Base-by-base conservation (phyloP, 192 early-diverging fungal species). In the Rhizophagus prolifer region DNA sequence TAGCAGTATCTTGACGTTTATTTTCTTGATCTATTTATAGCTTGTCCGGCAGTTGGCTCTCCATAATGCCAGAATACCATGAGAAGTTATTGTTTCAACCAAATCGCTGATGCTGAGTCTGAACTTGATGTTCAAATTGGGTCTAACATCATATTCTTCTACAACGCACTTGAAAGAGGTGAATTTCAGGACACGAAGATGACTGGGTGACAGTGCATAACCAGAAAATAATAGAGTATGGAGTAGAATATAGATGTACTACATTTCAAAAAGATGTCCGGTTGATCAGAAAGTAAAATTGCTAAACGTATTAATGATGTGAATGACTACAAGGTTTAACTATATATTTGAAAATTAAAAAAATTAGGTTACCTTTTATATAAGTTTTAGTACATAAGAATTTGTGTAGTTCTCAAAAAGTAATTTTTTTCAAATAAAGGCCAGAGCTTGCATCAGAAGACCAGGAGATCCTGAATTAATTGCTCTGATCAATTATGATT, bases 141-240 rank as follows among this genome's bases (percentile, higher is more conserved):
- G 58, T 21, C 36, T 21, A 60, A 72, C 30, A 19, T 58, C 13
- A 19, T 72, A 72, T 72, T 72, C 31, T 72, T 71, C 26, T 58
- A 72, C 54, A 58, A 72, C 38, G 47, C 25, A 59, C 70, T 72
- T 13, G 50, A 72, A 8, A 58, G 54, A 8, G 46, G 25, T 1
- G 1, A 54, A 58, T 71, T 4, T 36, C 2, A 47, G 50, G 2
- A 30, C 70, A 71, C 38, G 25, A 71, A 71, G 30, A 71, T 26
- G 2, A 36, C 5, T 36, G 6, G 34, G 34, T 36, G 6, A 36
- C 6, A 8, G 47, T 71, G 13, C 41, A 70, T 28, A 54, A 70
- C n/a, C 69, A 70, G 46, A 70, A 58, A 46, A 44, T 54, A 54
- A 25, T 70, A 54, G 69, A 31, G n/a, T 54, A 70, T 70, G 30